Evolutionary conservation across 106 monocot species (phyloP), one percentile per base, ranked within the genome.

Genomic region (Apostasia shenzhenica): DNA sequence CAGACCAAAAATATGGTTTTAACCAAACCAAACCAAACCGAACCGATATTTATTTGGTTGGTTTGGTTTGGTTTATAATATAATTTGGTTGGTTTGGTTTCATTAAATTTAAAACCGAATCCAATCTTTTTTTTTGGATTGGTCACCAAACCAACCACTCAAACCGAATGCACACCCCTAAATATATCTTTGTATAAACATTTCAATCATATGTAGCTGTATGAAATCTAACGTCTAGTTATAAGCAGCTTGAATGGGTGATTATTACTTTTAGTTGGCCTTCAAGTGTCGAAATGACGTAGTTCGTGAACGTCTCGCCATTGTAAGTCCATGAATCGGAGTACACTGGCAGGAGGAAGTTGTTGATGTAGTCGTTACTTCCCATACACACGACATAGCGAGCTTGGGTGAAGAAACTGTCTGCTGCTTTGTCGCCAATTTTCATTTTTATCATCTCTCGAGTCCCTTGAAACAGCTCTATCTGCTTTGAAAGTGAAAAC

Each of bases 301-400:
- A 82, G 70, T 75, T 67, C 54, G 67, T 40, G 84, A 95, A 95
- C 69, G 84, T 73, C 2, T 77, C 78, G 1, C 79, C 81, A 39
- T 68, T 82, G 73, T 92, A 95, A 3, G 67, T 80, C 91, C 92
- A 95, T 6, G 95, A 95, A 70, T 91, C 91, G 2, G 72, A 3
- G 79, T 91, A 95, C 39, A 92, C 51, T 0, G 95, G 91, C 12
- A 95, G 73, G 14, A 95, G 89, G 59, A 74, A 92, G 80, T 95
- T 95, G 78, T 95, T 95, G 86, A 95, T 95, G 86, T 82, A 95
- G 75, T 95, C 95, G 57, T 95, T 95, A 80, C 91, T 92, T 1
- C 95, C 95, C 78, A 95, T 8, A 9, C 82, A 81, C 1, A 89
- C 92, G 2, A 89, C 80, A 40, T 92, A 95, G 14, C 45, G 80